phyloP scores from a whole-genome alignment of 805 yeast species.

The Peterozyma xylosa region DNA sequence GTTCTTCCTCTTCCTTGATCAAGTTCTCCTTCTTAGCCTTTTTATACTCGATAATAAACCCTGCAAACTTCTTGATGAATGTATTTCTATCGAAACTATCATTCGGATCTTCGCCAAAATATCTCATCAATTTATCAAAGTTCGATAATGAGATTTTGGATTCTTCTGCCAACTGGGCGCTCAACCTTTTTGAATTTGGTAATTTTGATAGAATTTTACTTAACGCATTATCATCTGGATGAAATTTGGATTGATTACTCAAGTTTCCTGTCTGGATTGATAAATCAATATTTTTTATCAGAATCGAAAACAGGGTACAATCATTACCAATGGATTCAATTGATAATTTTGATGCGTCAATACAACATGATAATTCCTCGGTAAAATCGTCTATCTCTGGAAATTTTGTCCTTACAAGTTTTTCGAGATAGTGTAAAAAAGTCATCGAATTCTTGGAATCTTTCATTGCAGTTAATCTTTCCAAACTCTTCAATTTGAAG shows the following conservation, averaged over 20 bases:
- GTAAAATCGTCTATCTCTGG: constrained; percentile 72
- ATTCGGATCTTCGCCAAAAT: constrained; percentile 66
- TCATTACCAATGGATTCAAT: constrained; percentile 77
- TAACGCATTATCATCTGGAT: constrained; percentile 75
- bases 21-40: constrained; percentile 60
- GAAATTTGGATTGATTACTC: constrained; percentile 70
- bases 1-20: constrained; percentile 59
- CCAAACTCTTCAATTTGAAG: constrained; percentile 83
- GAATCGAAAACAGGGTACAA: constrained; percentile 53
- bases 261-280: constrained; percentile 79
- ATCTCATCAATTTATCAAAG: constrained; percentile 53
- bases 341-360: constrained; percentile 62
- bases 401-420: constrained; percentile 72
- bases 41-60: constrained; percentile 54
- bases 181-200: constrained; percentile 47
- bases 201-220: constrained; percentile 46
- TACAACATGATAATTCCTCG: constrained; percentile 58
- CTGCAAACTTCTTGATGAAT: constrained; percentile 55
- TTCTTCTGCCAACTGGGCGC: constrained; percentile 43
- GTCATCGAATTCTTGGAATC: constrained; percentile 84
- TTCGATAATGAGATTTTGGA: constrained; percentile 40
- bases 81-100: constrained; percentile 45
- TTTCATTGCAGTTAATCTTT: constrained; percentile 82
- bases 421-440: constrained; percentile 88
- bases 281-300: constrained; percentile 60